Evolutionary conservation across 2,329 filamentous ascomycete species (phyloP).

Genomic region (Claviceps pusilla): DNA sequence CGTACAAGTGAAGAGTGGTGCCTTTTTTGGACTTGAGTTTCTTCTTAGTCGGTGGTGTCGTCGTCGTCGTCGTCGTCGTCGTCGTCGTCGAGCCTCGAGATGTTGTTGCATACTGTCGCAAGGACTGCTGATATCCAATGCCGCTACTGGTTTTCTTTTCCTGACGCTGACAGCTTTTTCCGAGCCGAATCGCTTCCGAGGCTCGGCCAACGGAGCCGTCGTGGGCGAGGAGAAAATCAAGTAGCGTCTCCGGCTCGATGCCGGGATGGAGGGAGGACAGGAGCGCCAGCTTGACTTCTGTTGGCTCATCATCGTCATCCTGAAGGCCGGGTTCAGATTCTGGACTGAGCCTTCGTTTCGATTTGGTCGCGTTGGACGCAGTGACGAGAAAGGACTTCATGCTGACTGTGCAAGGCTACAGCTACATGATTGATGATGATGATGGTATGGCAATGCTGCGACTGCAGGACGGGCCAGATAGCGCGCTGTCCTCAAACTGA

Average conservation of each 20-base stretch:
- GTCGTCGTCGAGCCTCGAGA: slow-evolving; percentile 1
- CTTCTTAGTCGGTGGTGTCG: slow-evolving; percentile 22
- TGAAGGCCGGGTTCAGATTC: slow-evolving; percentile 14
- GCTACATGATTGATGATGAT: neutral
- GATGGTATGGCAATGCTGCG: neutral
- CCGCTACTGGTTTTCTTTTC: slow-evolving; percentile 21
- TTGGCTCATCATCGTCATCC: slow-evolving; percentile 41
- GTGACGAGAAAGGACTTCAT: slow-evolving; percentile 46
- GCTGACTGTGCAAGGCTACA: neutral
- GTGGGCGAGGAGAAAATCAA: slow-evolving; percentile 65
- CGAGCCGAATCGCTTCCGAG: slow-evolving; percentile 35
- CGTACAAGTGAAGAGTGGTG: slow-evolving; percentile 68
- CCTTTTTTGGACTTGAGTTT: slow-evolving; percentile 57
- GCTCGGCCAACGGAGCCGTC: slow-evolving; percentile 61
- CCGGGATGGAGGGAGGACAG: slow-evolving; percentile 61
- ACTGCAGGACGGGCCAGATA: neutral
- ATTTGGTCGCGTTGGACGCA: slow-evolving; percentile 18
- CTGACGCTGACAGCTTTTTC: slow-evolving; percentile 1
- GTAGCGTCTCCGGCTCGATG: slow-evolving; percentile 47
- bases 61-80: neutral
- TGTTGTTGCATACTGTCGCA: slow-evolving; percentile 34
- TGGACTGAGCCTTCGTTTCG: slow-evolving; percentile 31
- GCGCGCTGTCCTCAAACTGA: neutral
- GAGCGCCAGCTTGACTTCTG: slow-evolving; percentile 77
- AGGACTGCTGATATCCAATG: slow-evolving; percentile 47